phyloP scores from a whole-genome alignment of 176 grass and related monocot genomes.

The Bromus sterilis region DNA sequence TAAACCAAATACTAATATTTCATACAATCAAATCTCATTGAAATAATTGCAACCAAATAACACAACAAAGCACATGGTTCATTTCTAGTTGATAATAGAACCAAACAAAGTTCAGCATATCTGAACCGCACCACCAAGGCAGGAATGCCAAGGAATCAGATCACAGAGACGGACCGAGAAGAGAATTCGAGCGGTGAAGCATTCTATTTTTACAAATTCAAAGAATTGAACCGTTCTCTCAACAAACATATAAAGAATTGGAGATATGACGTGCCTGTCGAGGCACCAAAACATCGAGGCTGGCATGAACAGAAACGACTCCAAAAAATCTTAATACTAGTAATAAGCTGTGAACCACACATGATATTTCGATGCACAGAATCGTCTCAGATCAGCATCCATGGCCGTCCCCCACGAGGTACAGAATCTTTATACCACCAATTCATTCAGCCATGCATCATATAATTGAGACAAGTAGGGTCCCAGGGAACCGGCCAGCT shows the following conservation, averaged over 20 bases:
- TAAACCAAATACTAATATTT: too few relatives aligned
- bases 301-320: neutral
- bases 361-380: neutral
- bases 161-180: neutral
- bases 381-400: slow-evolving; percentile 11
- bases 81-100: too few relatives aligned
- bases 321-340: neutral
- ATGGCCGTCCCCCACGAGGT: neutral
- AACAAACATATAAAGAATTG: neutral
- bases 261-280: neutral
- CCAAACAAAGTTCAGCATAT: too few relatives aligned
- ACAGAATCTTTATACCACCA: slow-evolving; percentile 27
- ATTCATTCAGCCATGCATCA: neutral
- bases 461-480: slow-evolving; percentile 23
- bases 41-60: too few relatives aligned
- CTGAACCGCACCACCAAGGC: too few relatives aligned
- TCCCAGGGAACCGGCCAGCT: neutral
- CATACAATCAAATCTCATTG: too few relatives aligned
- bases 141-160: slow-evolving; percentile 18
- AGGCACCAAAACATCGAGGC: neutral
- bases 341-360: neutral
- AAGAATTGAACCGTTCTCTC: neutral
- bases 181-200: neutral
- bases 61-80: too few relatives aligned
- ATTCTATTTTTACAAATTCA: neutral